phyloP scores from a whole-genome alignment of 768 basidiomycete species.

The Calocera cornea region DNA sequence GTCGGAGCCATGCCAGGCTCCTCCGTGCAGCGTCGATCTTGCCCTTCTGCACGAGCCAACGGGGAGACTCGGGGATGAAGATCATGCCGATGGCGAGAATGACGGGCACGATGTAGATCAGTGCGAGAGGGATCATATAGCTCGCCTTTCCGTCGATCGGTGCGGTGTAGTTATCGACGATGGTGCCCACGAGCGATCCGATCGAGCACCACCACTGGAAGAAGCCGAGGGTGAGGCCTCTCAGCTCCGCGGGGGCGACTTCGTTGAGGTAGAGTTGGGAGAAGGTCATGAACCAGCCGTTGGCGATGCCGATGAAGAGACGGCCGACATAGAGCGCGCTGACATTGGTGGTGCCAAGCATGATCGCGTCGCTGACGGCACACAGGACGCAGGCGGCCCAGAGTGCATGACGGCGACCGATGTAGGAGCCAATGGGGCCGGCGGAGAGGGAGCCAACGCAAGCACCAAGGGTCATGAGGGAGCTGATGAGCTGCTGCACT shows the following conservation, averaged over 20 bases:
- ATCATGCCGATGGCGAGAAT: constrained; percentile 19
- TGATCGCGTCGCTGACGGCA: constrained; percentile 1
- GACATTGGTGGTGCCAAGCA: not conserved
- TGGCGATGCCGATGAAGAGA: not conserved
- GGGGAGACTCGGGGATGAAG: constrained; percentile 20
- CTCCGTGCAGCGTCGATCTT: constrained; percentile 19
- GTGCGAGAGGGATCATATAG: constrained; percentile 1
- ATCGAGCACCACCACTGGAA: constrained; percentile 4
- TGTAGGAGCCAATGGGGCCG: not conserved
- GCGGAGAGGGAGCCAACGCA: not conserved
- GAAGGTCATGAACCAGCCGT: constrained; percentile 5
- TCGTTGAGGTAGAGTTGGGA: not conserved
- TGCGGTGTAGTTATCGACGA: not conserved
- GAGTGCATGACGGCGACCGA: not conserved
- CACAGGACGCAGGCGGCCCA: not conserved
- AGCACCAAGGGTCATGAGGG: not conserved
- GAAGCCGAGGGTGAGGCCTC: not conserved
- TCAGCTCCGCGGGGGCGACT: not conserved
- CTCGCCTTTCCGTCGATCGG: constrained; percentile 9
- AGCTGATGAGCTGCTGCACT: constrained; percentile 4
- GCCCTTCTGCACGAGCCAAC: constrained; percentile 22
- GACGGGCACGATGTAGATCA: constrained; percentile 17
- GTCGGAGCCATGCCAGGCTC: constrained; percentile 14
- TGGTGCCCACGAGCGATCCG: not conserved
- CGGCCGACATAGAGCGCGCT: not conserved